Conservation (phyloP, 805 yeast genomes). For the Saturnispora besseyi region DNA sequence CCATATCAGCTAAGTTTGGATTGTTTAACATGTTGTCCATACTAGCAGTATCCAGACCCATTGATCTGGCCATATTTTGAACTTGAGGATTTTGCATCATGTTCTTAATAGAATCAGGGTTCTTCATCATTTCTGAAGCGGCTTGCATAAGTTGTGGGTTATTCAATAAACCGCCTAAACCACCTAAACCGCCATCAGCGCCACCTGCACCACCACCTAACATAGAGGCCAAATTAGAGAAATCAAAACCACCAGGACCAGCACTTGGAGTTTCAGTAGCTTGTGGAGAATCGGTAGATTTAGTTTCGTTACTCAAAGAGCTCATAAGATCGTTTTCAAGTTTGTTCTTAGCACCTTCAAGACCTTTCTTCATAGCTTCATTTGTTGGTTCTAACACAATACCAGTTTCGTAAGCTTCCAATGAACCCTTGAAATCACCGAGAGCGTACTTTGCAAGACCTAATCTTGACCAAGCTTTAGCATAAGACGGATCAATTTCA, state of each 20-base stretch:
- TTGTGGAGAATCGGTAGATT: constrained; percentile 21
- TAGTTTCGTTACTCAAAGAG: constrained; percentile 25
- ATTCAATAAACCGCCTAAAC: constrained; percentile 60
- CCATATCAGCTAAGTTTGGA: constrained; percentile 68
- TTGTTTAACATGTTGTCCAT: constrained; percentile 69
- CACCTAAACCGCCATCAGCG: constrained; percentile 67
- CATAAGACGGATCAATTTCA: constrained; percentile 64
- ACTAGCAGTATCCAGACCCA: constrained; percentile 57
- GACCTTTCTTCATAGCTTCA: constrained; percentile 87
- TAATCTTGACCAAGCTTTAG: constrained; percentile 90
- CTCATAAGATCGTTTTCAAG: constrained; percentile 64
- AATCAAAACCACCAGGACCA: constrained; percentile 53
- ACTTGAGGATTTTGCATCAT: constrained; percentile 87
- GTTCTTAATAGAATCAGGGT: constrained; percentile 67
- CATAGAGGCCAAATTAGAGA: constrained; percentile 48
- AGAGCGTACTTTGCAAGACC: constrained; percentile 92
- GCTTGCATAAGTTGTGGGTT: constrained; percentile 87
- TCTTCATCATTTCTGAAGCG: constrained; percentile 80
- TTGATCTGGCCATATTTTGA: constrained; percentile 72
- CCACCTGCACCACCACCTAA: constrained; percentile 41
- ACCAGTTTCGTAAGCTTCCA: constrained; percentile 86
- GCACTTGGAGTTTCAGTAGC: constrained; percentile 22
- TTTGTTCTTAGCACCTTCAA: constrained; percentile 84
- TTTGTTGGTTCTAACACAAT: constrained; percentile 80
- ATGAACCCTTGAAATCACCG: constrained; percentile 83